Percentiles rank a stretch among this genome's conserved stretches.
These are phyloP conservation scores for Yamadazyma sp. DNA, from an alignment of 805 yeast genomes.

Conservation along the genomic window DNA sequence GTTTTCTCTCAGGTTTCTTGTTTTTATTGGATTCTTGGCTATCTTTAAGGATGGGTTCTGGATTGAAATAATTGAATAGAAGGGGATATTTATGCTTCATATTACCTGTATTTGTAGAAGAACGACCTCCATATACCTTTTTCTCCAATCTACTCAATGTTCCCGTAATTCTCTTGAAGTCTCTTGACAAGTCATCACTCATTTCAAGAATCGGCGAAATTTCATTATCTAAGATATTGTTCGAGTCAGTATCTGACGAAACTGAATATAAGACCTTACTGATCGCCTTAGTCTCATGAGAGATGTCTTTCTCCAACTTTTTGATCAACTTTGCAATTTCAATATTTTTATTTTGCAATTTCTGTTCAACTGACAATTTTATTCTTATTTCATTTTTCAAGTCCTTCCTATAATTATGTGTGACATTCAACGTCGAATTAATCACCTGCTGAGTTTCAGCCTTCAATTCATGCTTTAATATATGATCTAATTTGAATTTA, in stretches of 20 bases:
- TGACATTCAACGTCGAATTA: conserved; percentile 23
- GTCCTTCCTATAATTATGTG: conserved; percentile 34
- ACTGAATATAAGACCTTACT: conserved; percentile 2
- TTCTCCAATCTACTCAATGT: conserved; percentile 13
- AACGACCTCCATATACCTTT: background rate
- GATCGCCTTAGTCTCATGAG: conserved; percentile 6
- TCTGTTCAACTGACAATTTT: conserved; percentile 36
- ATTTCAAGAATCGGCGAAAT: conserved; percentile 13
- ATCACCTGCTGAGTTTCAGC: conserved; percentile 30
- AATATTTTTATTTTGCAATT: conserved; percentile 38
- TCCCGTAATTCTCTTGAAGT: conserved; percentile 13
- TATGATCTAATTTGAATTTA: conserved; percentile 28
- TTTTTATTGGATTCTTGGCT: too few species aligned
- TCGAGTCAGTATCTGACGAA: background rate
- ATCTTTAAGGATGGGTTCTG: too few species aligned
- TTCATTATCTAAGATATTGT: conserved; percentile 11
- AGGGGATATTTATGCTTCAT: conserved; percentile 5
- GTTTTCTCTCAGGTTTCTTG: too few species aligned
- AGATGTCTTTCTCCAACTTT: conserved; percentile 16
- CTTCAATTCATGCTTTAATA: conserved; percentile 21
- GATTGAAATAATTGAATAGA: conserved; percentile 1
- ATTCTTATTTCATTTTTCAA: conserved; percentile 31
- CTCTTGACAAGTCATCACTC: conserved; percentile 9
- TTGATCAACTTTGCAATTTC: conserved; percentile 28
- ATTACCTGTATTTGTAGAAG: background rate